Percentiles rank a stretch among this genome's conserved stretches.
Evolutionary conservation across 805 yeast genomes (phyloP).

Genomic region (Jamesozyma jinghongensis): DNA sequence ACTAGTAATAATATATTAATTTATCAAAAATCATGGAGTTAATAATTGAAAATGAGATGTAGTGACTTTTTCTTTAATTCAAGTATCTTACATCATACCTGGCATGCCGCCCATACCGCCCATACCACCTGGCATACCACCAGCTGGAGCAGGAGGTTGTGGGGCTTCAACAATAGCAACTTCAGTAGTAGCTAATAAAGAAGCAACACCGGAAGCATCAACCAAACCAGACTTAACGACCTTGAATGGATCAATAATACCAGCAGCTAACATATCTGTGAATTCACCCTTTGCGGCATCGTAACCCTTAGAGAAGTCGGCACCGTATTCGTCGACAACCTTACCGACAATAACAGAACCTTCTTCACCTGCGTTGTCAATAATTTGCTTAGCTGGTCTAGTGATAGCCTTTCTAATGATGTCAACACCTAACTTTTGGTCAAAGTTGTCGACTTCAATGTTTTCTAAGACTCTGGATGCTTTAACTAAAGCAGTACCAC

Average conservation of each 20-base stretch:
- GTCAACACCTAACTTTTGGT: constrained; percentile 92
- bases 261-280: constrained; percentile 92
- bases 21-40: not conserved
- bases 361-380: constrained; percentile 96
- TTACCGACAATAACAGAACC: constrained; percentile 95
- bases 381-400: constrained; percentile 91
- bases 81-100: constrained; percentile 9
- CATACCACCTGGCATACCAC: constrained; percentile 39
- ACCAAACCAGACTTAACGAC: constrained; percentile 93
- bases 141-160: constrained; percentile 57
- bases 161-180: constrained; percentile 97
- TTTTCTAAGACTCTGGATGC: constrained; percentile 69
- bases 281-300: constrained; percentile 88
- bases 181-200: constrained; percentile 94
- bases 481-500: constrained; percentile 96
- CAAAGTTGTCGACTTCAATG: constrained; percentile 77
- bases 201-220: constrained; percentile 97
- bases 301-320: constrained; percentile 81
- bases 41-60: not conserved
- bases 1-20: not conserved
- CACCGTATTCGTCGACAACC: constrained; percentile 44
- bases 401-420: constrained; percentile 88
- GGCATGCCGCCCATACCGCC: constrained; percentile 38
- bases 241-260: constrained; percentile 98
- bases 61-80: not conserved